A percentile compares a stretch with the other conserved stretches of the same genome.
These are phyloP conservation scores for Teratosphaeria nubilosa DNA, from an alignment of 2,329 filamentous ascomycete genomes.

Conservation along the genomic window DNA sequence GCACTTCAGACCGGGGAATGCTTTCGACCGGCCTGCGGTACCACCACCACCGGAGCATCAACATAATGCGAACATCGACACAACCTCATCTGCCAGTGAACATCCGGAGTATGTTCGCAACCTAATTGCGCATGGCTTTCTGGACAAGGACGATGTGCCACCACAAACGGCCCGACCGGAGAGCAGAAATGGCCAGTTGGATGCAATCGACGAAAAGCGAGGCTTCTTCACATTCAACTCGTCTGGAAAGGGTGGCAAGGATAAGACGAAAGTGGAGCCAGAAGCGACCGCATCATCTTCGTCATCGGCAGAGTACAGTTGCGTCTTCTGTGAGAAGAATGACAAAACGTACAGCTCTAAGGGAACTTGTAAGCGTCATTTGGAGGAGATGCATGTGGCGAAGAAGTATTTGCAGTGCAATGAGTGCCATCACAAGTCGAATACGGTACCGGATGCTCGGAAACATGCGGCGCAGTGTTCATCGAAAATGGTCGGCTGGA, in stretches of 20 bases:
- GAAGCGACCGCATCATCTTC: background rate
- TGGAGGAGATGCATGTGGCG: conserved; percentile 10
- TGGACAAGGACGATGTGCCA: background rate
- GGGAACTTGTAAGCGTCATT: conserved; percentile 10
- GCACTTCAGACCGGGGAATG: background rate
- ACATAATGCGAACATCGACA: background rate
- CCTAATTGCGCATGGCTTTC: background rate
- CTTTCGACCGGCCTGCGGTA: background rate
- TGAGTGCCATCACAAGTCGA: conserved; percentile 4
- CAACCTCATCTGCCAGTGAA: background rate
- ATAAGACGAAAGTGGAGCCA: background rate
- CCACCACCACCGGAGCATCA: background rate
- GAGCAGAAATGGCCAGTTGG: background rate
- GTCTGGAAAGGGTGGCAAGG: background rate
- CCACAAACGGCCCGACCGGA: background rate
- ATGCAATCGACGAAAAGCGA: background rate
- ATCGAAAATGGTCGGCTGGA: background rate
- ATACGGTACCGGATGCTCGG: conserved; percentile 7
- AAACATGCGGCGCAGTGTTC: conserved; percentile 6
- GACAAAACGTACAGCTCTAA: conserved; percentile 6
- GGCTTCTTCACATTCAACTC: background rate
- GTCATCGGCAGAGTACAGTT: conserved; percentile 4
- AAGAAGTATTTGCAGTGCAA: conserved; percentile 7
- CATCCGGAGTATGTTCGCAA: background rate
- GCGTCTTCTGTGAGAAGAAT: conserved; percentile 6